Conservation (phyloP, 2,329 filamentous ascomycete species). For the Microsporum ferrugineum region DNA sequence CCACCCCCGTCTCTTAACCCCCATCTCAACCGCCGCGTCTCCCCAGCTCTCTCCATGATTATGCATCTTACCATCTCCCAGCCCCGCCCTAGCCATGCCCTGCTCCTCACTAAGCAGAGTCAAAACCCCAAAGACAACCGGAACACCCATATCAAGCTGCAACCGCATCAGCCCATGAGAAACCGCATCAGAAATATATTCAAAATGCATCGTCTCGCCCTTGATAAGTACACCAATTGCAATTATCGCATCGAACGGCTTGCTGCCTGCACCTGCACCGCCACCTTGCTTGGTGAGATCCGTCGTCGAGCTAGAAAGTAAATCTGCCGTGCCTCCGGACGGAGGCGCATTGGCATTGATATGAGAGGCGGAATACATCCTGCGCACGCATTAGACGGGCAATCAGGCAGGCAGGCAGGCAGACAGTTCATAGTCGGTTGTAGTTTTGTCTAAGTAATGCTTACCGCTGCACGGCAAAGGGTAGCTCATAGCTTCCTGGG, state of each 20-base stretch:
- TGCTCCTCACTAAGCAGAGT: slow-evolving; percentile 84
- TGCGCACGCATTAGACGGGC: slow-evolving; percentile 23
- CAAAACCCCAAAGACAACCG: slow-evolving; percentile 83
- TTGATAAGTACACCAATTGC: slow-evolving; percentile 96
- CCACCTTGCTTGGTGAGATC: slow-evolving; percentile 47
- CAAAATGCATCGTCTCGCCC: slow-evolving; percentile 98
- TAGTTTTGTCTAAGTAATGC: slow-evolving; percentile 14
- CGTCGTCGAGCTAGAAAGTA: slow-evolving; percentile 51
- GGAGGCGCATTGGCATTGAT: slow-evolving; percentile 49
- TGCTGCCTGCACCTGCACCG: slow-evolving; percentile 28
- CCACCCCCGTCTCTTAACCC: slow-evolving; percentile 77
- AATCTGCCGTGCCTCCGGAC: slow-evolving; percentile 34
- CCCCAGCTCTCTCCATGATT: slow-evolving; percentile 99
- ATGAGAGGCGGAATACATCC: slow-evolving; percentile 74
- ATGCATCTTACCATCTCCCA: slow-evolving; percentile 48
- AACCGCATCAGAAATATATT: slow-evolving; percentile 90
- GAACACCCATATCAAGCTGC: slow-evolving; percentile 76
- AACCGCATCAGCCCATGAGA: slow-evolving; percentile 90
- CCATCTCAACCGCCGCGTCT: slow-evolving; percentile 84
- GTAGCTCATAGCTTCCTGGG: slow-evolving; percentile 88
- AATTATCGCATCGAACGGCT: slow-evolving; percentile 83
- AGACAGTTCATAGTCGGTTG: not conserved
- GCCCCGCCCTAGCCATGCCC: slow-evolving; percentile 69
- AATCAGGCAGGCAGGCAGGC: too few relatives aligned
- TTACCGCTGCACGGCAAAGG: slow-evolving; percentile 76